Base-by-base conservation (phyloP, 1,284 basidiomycete species). In the Ceratobasidium sp. region DNA sequence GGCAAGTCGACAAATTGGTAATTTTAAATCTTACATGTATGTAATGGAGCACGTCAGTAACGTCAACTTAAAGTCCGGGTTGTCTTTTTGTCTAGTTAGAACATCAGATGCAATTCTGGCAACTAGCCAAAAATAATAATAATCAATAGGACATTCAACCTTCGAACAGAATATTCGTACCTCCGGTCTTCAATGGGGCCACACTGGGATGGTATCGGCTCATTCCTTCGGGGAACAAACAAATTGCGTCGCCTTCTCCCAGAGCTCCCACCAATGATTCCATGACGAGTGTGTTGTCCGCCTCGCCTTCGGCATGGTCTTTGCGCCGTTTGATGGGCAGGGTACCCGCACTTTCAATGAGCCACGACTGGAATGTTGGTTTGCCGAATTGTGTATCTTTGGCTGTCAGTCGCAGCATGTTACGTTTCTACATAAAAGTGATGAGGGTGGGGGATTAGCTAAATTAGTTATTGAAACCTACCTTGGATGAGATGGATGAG, bases 311-410 rank as follows among this genome's bases (percentile, higher is more conserved):
- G 0, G 80, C 78, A 77, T 84, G 87, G 79, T 95, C 93, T 77
- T 91, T 92, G 54, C 88, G 85, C 72, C 94, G 85, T 79, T 90
- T 88, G 58, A 95, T 87, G 0, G 93, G 94, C 0, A 95, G 86
- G 0, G 94, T 93, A 16, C 93, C 93, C 1, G 92, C 91, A 31
- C 89, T 90, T 80, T 95, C 93, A 69, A 95, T 93, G 22, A 95
- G 85, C 93, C 94, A 94, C 77, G 91, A 93, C 1, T 91, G 93
- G 81, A 95, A 93, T 2, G 92, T 95, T 76, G 81, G 85, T 68
- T 86, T 89, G 5, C 93, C 92, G 78, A 95, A 95, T 78, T 92
- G 90, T 0, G 93, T 93, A 34, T 92, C 87, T 80, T 95, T 95
- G 13, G 93, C 93, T 0, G 93, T 95, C 65, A 95, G 82, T 9